Evolutionary conservation across 306 rosid species (phyloP), one percentile per base, ranked within the genome.

Genomic region (Comarum palustre): DNA sequence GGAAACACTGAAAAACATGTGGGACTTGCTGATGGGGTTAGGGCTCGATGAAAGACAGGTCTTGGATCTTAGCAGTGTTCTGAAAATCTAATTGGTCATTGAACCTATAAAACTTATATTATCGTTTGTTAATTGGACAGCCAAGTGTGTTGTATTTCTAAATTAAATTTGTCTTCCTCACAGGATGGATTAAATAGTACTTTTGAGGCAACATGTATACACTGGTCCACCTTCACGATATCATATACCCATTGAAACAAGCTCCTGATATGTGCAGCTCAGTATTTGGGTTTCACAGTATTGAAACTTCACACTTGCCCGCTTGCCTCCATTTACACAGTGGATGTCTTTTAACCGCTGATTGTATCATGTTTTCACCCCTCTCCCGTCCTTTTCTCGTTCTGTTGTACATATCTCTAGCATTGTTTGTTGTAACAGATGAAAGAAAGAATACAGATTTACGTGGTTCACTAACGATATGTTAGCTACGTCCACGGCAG

Each of bases 21-120:
- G 87, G 91, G 87, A 84, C 79, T 80, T 87, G 74, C 87, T 87
- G 43, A 75, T 80, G 86, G 87, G 87, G 27, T 67, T 82, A 66
- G 91, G 91, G 42, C 84, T 87, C 58, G 89, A 85, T 54, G 82
- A 84, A 70, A 80, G 86, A 63, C 73, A 52, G 77, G 78, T 87
- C 66, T 51, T 50, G 74, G 84, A 87, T 58, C 83, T 87, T 6
- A 39, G 2, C 6, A 55, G 2, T 5, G 65, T 59, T 34, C 25
- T 34, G 46, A 17, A 62, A 34, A 62, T 62, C 25, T 4, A 25
- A 62, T 22, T 0, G 2, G 27, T 36, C n/a, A 19, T 16, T 8
- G 43, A 15, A 16, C 67, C 22, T 34, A 59, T 59, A 27, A 27
- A 29, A 32, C 61, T 58, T 76, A 6, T 9, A 0, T 27, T 60